These are phyloP conservation scores for Phytophthora pluvialis DNA, from an alignment of 352 stramenopile species.

Conservation along the genomic window DNA sequence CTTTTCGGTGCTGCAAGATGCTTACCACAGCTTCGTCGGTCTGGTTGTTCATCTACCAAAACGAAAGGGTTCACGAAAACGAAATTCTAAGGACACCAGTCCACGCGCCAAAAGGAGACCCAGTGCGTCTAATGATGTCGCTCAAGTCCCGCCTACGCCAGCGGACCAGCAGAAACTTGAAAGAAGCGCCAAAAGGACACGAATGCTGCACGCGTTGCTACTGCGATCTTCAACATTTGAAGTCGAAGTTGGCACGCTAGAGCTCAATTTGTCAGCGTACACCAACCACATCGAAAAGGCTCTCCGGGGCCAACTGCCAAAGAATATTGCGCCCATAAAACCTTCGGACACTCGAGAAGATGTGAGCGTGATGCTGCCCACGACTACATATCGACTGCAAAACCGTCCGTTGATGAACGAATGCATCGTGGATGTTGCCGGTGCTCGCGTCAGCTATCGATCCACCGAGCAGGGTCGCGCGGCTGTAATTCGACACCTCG, in stretches of 20 bases:
- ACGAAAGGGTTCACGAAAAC: conserved; percentile 17
- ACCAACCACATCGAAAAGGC: conserved; percentile 55
- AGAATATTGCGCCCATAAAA: conserved; percentile 7
- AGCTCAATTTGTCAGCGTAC: conserved; percentile 52
- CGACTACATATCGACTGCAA: conserved; percentile 45
- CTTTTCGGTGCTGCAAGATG: conserved; percentile 55
- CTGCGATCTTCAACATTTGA: conserved; percentile 61
- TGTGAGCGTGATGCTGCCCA: conserved; percentile 43
- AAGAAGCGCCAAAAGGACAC: conserved; percentile 43
- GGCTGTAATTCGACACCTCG: conserved; percentile 58
- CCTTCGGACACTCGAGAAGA: conserved; percentile 52
- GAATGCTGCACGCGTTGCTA: conserved; percentile 63
- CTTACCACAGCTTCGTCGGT: conserved; percentile 49
- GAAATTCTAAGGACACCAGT: conserved; percentile 5
- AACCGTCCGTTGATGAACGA: conserved; percentile 62
- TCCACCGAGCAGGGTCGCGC: conserved; percentile 63
- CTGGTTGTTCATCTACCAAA: conserved; percentile 48
- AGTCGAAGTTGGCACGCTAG: conserved; percentile 48
- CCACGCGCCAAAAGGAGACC: conserved; percentile 21
- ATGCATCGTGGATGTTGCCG: conserved; percentile 55
- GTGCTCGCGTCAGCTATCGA: conserved; percentile 54
- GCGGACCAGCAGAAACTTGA: conserved; percentile 25
- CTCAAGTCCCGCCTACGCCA: background rate
- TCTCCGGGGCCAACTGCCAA: conserved; percentile 12
- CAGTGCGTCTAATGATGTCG: conserved; percentile 4